phyloP scores from a whole-genome alignment of 345 rosid genomes.

The Eucalyptus erythrocorys region DNA sequence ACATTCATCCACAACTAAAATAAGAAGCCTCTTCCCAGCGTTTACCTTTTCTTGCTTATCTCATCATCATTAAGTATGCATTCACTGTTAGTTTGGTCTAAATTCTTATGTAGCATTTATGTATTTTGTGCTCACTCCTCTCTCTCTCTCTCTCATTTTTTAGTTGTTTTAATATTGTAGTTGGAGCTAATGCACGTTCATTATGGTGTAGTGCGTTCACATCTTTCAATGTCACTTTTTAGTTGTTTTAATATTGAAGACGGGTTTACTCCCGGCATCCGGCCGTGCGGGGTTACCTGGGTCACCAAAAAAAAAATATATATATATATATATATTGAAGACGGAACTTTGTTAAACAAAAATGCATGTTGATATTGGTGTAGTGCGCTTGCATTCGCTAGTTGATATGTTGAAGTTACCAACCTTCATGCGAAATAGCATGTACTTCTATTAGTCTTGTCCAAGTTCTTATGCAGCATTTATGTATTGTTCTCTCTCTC shows the following conservation, averaged over 20 bases:
- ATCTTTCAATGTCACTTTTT: not conserved
- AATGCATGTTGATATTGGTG: not conserved
- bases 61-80: not conserved
- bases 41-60: not conserved
- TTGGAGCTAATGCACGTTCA: not conserved
- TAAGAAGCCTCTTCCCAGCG: not conserved
- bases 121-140: not conserved
- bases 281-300: too few species aligned
- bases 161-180: not conserved
- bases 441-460: too few species aligned
- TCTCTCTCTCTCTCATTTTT: not conserved
- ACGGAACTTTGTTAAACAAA: not conserved
- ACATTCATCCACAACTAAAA: conserved; percentile 3
- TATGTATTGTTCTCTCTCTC: too few species aligned
- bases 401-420: not conserved
- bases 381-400: not conserved
- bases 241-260: not conserved
- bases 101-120: not conserved
- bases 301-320: too few species aligned
- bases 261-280: too few species aligned
- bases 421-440: not conserved
- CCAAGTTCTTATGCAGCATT: too few species aligned
- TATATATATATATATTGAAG: too few species aligned
- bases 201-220: not conserved
- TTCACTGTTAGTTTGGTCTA: not conserved